Base-by-base conservation (phyloP, 345 rosid genomes). In the Heritiera fomes region DNA sequence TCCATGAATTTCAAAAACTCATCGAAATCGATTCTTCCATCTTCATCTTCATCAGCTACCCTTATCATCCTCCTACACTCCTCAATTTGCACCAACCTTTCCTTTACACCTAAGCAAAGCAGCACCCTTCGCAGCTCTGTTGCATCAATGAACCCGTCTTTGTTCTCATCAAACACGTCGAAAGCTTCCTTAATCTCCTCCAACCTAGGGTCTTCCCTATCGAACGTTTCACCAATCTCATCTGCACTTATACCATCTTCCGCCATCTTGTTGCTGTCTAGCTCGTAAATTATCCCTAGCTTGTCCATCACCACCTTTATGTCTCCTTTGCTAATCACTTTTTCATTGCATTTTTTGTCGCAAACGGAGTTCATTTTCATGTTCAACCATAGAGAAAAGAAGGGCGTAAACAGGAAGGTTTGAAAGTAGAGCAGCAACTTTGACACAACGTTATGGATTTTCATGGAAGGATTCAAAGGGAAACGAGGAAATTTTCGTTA, bases 101-200 rank as follows among this genome's bases (percentile, higher is more conserved):
- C 52, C 68, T 64, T 58, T 10, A 83, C 0, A 3, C 85, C 80
- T 50, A 83, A 58, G 40, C 62, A 11, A 66, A 55, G 32, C 6
- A 83, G 5, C 11, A 83, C 85, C 66, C 82, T 83, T 75, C 77
- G 80, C 82, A 83, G 68, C 73, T 83, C 83, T 11, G 1, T 17
- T 8, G 41, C 77, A 50, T 85, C 84, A 1, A 85, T 79, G 59
- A 78, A 81, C n/a, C 88, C 88, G 59, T 85, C 88, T 52, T 60
- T 81, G 63, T 85, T 85, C 58, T 67, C 79, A 46, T 85, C 88
- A 5, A 83, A 83, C 15, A 79, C 83, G 32, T 71, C 79, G 40
- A 85, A 85, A 38, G 88, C 84, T 77, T 81, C 78, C 50, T 71
- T 79, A 28, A 81, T 11, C 20, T 85, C 88, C 38, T 68, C 84